These are phyloP conservation scores for Isabelozyma heimii DNA, from an alignment of 805 yeast species.

Conservation along the genomic window DNA sequence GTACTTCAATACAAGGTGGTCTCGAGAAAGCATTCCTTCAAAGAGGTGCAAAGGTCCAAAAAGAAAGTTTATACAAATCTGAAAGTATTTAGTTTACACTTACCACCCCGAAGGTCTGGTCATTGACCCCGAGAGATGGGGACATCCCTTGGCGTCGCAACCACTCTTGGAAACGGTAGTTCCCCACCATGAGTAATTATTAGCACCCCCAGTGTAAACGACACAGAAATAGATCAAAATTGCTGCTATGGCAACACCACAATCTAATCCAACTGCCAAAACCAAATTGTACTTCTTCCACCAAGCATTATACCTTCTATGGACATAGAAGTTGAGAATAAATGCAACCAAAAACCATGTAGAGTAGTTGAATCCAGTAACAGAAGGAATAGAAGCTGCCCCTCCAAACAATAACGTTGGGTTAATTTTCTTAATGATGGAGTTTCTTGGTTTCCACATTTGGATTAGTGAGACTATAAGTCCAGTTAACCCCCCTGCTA, in stretches of 20 bases:
- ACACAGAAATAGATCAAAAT: constrained; percentile 9
- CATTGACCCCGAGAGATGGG: constrained; percentile 5
- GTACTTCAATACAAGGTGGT: too few relatives aligned
- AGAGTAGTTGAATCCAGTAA: constrained; percentile 9
- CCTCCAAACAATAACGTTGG: constrained; percentile 8
- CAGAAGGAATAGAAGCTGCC: constrained; percentile 7
- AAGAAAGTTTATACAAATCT: too few relatives aligned
- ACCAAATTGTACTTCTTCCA: constrained; percentile 11
- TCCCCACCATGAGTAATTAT: constrained; percentile 8
- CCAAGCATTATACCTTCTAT: constrained; percentile 5
- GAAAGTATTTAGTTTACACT: too few relatives aligned
- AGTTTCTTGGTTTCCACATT: not conserved
- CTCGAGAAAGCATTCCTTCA: too few relatives aligned
- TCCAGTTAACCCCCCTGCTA: constrained; percentile 6
- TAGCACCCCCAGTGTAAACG: constrained; percentile 8
- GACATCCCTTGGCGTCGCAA: constrained; percentile 10
- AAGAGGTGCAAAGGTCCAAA: too few relatives aligned
- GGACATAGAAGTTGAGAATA: constrained; percentile 7
- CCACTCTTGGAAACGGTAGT: constrained; percentile 7
- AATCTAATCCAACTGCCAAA: constrained; percentile 7
- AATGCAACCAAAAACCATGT: constrained; percentile 5
- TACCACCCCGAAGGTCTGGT: constrained; percentile 5
- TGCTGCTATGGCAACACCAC: constrained; percentile 11
- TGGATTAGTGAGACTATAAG: not conserved
- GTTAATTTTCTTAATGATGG: constrained; percentile 2